phyloP scores from a whole-genome alignment of 768 basidiomycete species.

The Lactarius vividus region DNA sequence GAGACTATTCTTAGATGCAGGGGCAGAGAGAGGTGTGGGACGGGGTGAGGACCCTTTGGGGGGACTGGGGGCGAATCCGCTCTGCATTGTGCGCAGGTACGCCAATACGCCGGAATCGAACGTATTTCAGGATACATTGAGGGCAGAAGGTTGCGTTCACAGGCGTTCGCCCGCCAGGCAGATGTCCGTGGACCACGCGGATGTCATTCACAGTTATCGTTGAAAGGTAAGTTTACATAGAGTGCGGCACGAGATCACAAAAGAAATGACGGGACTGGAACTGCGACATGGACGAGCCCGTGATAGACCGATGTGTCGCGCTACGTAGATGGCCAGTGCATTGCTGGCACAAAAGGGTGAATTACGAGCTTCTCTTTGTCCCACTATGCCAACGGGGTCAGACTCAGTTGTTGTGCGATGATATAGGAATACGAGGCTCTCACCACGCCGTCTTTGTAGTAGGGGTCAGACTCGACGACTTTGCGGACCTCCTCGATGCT shows the following conservation, averaged over 20 bases:
- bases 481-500: conserved; percentile 31
- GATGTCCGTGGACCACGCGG: neutral
- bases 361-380: conserved; percentile 18
- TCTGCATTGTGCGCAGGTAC: neutral
- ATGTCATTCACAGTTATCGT: neutral
- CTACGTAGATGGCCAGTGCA: conserved; percentile 19
- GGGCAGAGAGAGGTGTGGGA: neutral
- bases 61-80: neutral
- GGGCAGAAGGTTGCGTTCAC: neutral
- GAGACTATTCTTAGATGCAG: neutral
- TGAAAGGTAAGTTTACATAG: neutral
- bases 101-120: neutral
- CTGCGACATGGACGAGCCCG: neutral
- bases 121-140: neutral
- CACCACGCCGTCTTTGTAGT: conserved; percentile 33
- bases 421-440: conserved; percentile 5
- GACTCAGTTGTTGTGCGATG: neutral
- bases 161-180: neutral
- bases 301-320: neutral
- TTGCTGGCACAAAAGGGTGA: conserved; percentile 19
- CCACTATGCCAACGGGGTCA: conserved; percentile 11
- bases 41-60: neutral
- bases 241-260: neutral
- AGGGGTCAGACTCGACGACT: conserved; percentile 32
- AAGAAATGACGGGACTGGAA: too few species aligned